phyloP scores from a whole-genome alignment of 768 basidiomycete genomes.

The Mycena haematopus region DNA sequence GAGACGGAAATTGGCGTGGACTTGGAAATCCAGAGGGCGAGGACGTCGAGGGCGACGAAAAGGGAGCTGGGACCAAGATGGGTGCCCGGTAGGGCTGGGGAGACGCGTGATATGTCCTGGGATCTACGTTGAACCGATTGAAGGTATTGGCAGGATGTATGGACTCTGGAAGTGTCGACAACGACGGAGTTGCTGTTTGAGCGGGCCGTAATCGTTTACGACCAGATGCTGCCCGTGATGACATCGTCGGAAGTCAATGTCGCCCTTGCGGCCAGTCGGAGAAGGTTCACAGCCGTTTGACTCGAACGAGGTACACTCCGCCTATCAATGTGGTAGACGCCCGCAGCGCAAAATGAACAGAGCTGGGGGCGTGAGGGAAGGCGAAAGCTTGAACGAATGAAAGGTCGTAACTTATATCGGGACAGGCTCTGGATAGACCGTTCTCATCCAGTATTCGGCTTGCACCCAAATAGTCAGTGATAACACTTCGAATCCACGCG shows the following conservation, averaged over 20 bases:
- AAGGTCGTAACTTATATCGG: conserved; percentile 16
- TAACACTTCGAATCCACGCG: conserved; percentile 17
- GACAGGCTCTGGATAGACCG: neutral
- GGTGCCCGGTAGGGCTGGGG: neutral
- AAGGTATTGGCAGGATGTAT: neutral
- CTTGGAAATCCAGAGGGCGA: conserved; percentile 6
- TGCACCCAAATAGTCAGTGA: conserved; percentile 4
- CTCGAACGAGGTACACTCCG: neutral
- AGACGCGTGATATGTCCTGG: neutral
- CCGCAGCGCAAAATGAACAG: neutral
- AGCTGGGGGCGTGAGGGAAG: neutral
- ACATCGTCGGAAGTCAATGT: conserved; percentile 22
- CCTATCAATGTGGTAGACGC: neutral
- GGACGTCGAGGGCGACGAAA: neutral
- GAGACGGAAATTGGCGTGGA: conserved; percentile 9
- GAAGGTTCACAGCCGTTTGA: neutral
- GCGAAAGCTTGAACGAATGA: neutral
- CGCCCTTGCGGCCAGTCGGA: neutral
- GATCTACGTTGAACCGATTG: neutral
- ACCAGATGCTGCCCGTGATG: conserved; percentile 27
- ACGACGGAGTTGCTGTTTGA: neutral
- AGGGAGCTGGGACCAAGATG: neutral
- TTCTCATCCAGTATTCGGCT: conserved; percentile 13
- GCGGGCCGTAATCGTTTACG: conserved; percentile 21
- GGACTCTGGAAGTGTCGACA: conserved; percentile 3